Evolutionary conservation across 2,329 filamentous ascomycete species (phyloP).

Genomic region (Trichoderma sp.): DNA sequence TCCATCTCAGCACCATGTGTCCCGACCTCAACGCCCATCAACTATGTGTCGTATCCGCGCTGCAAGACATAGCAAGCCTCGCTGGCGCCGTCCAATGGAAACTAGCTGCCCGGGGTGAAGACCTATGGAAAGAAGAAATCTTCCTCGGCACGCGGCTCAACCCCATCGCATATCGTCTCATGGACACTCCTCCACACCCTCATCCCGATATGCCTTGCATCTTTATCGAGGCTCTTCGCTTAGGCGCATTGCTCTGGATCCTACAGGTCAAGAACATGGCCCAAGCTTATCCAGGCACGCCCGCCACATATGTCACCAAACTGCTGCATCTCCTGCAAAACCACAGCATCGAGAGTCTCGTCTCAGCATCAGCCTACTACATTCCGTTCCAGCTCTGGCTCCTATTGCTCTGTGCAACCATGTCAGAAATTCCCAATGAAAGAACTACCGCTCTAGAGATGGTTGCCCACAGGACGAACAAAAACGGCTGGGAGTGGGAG

Average conservation of each 20-base stretch:
- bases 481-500: not conserved
- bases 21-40: not conserved
- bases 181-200: not conserved
- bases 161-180: slow-evolving; percentile 5
- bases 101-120: not conserved
- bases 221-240: not conserved
- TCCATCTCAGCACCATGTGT: not conserved
- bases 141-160: slow-evolving; percentile 6
- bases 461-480: not conserved
- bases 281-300: slow-evolving; percentile 5
- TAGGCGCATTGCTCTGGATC: slow-evolving; percentile 11
- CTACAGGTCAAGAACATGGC: slow-evolving; percentile 4
- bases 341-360: not conserved
- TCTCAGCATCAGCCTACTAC: not conserved
- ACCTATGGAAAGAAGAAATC: slow-evolving; percentile 15
- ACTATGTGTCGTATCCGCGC: not conserved
- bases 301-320: not conserved
- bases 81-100: not conserved
- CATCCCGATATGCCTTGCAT: not conserved
- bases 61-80: not conserved
- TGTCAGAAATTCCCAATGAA: not conserved
- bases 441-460: not conserved
- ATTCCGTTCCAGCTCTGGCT: slow-evolving; percentile 9
- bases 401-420: not conserved
- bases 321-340: not conserved